Conservation (phyloP, 495 filamentous ascomycete genomes). For the Neurospora hispaniola region DNA sequence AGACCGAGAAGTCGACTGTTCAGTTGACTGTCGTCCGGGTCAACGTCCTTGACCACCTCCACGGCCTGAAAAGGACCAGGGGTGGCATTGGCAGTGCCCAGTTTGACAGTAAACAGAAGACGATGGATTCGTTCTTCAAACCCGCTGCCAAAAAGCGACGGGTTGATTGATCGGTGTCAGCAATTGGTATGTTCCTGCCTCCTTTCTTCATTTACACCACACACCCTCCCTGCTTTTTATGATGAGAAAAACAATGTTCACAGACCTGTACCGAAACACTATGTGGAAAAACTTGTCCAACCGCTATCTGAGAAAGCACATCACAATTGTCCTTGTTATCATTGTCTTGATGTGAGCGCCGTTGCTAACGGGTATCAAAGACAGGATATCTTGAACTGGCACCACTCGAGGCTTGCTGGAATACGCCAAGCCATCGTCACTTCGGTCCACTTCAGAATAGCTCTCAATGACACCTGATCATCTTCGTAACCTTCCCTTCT, state of each 20-base stretch:
- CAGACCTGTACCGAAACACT: constrained; percentile 70
- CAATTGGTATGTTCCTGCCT: constrained; percentile 24
- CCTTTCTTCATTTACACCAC: constrained; percentile 3
- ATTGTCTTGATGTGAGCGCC: constrained; percentile 2
- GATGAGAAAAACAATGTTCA: constrained; percentile 59
- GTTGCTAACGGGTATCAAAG: constrained; percentile 15
- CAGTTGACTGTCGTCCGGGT: constrained; percentile 37
- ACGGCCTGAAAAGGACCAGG: constrained; percentile 60
- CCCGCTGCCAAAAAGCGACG: constrained; percentile 41
- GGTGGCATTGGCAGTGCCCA: constrained; percentile 67
- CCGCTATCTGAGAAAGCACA: constrained; percentile 59
- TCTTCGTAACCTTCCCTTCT: not conserved
- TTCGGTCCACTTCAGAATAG: not conserved
- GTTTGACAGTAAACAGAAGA: constrained; percentile 61
- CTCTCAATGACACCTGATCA: not conserved
- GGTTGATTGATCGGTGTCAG: constrained; percentile 2
- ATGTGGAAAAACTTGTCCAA: constrained; percentile 60
- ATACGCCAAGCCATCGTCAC: not conserved
- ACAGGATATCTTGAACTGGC: not conserved
- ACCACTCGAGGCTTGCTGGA: not conserved
- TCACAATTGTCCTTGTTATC: constrained; percentile 1
- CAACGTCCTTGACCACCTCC: constrained; percentile 59
- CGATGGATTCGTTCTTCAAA: constrained; percentile 62
- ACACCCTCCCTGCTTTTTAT: constrained; percentile 23
- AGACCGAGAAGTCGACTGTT: constrained; percentile 6